Percentiles rank a stretch among this genome's conserved stretches.
Conservation (phyloP, 305 asterid genomes). For the Coffea humblotiana region DNA sequence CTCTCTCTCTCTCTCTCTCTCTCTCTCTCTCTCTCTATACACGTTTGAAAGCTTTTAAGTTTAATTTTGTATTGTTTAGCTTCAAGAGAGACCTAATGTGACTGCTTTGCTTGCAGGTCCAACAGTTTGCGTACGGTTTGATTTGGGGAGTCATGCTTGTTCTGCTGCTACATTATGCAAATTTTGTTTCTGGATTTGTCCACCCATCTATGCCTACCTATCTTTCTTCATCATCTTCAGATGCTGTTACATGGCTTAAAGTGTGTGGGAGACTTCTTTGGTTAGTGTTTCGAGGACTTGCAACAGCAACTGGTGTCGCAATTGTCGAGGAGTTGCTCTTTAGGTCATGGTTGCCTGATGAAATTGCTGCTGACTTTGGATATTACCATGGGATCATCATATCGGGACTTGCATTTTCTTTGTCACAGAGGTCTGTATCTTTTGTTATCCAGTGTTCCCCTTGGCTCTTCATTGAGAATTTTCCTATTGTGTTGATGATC, state of each 20-base stretch:
- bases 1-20: background rate
- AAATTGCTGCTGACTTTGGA: slow-evolving; percentile 84
- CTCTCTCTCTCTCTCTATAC: background rate
- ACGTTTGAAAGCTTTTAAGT: background rate
- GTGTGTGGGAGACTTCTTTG: slow-evolving; percentile 50
- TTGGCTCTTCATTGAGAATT: background rate
- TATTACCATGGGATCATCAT: slow-evolving; percentile 65
- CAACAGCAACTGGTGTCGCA: slow-evolving; percentile 67
- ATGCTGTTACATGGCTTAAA: slow-evolving; percentile 49
- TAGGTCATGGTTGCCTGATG: slow-evolving; percentile 93
- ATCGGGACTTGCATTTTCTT: slow-evolving; percentile 80
- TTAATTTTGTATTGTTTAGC: background rate
- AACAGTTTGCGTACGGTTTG: slow-evolving; percentile 65
- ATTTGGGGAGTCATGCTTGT: slow-evolving; percentile 76
- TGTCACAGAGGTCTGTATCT: slow-evolving; percentile 62
- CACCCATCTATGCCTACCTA: slow-evolving; percentile 57
- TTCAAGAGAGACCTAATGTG: slow-evolving; percentile 17
- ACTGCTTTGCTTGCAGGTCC: slow-evolving; percentile 53
- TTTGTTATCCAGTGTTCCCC: background rate
- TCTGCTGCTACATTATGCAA: slow-evolving; percentile 53
- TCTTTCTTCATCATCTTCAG: slow-evolving; percentile 45
- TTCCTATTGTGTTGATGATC: background rate
- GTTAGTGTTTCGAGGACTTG: slow-evolving; percentile 52
- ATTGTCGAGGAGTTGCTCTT: slow-evolving; percentile 85
- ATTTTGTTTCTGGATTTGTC: slow-evolving; percentile 64